phyloP scores from a whole-genome alignment of 2,329 filamentous ascomycete species.

The Aspergillus spinulosporus region DNA sequence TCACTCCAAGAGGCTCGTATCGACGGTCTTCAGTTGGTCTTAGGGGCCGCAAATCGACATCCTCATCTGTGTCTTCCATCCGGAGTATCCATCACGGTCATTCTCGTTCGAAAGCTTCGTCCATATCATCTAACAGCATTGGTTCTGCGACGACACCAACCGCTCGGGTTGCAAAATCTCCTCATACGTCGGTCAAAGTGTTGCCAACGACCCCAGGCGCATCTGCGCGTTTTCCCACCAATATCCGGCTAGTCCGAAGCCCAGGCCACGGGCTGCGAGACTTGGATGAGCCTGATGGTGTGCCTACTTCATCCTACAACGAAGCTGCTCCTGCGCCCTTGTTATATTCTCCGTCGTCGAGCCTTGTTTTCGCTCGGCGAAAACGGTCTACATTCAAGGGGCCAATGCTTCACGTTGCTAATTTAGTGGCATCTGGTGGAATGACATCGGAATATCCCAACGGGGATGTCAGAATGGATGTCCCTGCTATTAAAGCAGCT shows the following conservation, averaged over 20 bases:
- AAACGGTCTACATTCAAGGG: constrained; percentile 50
- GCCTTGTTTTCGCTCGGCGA: constrained; percentile 48
- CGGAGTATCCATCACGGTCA: constrained; percentile 87
- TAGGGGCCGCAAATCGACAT: constrained; percentile 90
- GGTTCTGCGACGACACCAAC: constrained; percentile 68
- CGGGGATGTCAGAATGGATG: constrained; percentile 21
- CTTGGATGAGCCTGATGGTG: constrained; percentile 25
- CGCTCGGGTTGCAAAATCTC: constrained; percentile 67
- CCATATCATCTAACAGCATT: constrained; percentile 78
- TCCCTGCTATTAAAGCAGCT: constrained; percentile 20
- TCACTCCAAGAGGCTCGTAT: constrained; percentile 85
- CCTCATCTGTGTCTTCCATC: constrained; percentile 89
- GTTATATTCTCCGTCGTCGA: constrained; percentile 43
- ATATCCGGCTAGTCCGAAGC: constrained; percentile 78
- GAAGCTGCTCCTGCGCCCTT: constrained; percentile 39
- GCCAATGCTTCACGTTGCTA: constrained; percentile 44
- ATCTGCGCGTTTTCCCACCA: constrained; percentile 73
- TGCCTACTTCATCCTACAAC: constrained; percentile 38
- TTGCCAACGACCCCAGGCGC: constrained; percentile 81
- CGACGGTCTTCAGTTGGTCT: constrained; percentile 80
- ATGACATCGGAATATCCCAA: constrained; percentile 36
- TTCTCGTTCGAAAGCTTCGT: constrained; percentile 90
- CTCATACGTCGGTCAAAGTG: constrained; percentile 92
- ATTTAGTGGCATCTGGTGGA: constrained; percentile 36
- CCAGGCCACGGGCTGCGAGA: constrained; percentile 31